Conservation (phyloP, 495 filamentous ascomycete species). For the Talaromyces liani region DNA sequence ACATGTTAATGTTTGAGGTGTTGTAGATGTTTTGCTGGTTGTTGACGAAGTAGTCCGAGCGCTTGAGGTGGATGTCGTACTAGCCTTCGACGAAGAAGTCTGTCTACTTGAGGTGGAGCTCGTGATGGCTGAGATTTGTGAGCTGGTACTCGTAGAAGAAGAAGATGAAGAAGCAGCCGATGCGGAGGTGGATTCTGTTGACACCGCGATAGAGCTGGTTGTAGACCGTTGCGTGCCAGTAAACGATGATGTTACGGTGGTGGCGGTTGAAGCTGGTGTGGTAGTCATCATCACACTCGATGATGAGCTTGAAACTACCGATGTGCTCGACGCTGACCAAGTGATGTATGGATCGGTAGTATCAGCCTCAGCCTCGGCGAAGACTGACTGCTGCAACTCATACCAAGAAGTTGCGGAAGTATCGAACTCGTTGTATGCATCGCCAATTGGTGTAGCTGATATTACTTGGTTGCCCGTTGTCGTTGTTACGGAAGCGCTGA, state of each 20-base stretch:
- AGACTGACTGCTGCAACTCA: neutral
- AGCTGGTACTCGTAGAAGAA: neutral
- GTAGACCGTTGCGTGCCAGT: neutral
- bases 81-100: neutral
- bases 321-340: neutral
- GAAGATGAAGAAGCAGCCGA: neutral
- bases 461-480: neutral
- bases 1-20: neutral
- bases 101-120: neutral
- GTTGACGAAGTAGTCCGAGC: neutral
- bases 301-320: neutral
- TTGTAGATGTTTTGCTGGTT: neutral
- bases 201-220: neutral
- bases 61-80: neutral
- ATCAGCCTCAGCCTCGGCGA: neutral
- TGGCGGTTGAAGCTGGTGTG: neutral
- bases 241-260: neutral
- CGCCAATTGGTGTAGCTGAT: neutral
- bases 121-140: neutral
- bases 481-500: neutral
- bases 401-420: neutral
- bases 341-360: neutral
- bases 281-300: neutral
- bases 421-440: neutral
- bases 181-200: neutral